phyloP scores from a whole-genome alignment of 176 grass and related monocot genomes.

The Guadua angustifolia region DNA sequence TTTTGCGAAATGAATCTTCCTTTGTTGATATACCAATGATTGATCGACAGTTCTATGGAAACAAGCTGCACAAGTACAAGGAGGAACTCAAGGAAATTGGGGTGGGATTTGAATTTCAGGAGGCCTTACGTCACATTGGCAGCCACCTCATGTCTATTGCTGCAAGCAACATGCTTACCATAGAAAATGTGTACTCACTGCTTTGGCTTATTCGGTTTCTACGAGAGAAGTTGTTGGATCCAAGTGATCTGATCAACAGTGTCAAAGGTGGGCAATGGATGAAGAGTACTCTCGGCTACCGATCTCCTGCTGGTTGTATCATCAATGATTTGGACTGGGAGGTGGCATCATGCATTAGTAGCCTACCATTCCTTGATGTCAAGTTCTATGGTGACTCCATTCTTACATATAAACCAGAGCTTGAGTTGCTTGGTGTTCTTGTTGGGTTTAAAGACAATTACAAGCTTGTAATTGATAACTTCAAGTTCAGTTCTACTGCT shows the following conservation, averaged over 20 bases:
- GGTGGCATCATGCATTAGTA: constrained; percentile 48
- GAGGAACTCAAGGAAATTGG: constrained; percentile 60
- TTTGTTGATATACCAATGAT: constrained; percentile 75
- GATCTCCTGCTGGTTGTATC: constrained; percentile 47
- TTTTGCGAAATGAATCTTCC: constrained; percentile 52
- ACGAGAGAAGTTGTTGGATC: constrained; percentile 42
- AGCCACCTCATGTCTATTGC: constrained; percentile 48
- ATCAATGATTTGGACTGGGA: constrained; percentile 55
- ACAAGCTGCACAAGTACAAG: constrained; percentile 47
- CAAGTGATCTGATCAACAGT: constrained; percentile 47
- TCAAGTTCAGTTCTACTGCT: constrained; percentile 53
- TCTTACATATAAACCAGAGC: constrained; percentile 49
- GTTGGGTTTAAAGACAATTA: constrained; percentile 53
- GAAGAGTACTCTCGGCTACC: constrained; percentile 55
- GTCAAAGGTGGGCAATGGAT: constrained; percentile 57
- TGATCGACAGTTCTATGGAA: constrained; percentile 56
- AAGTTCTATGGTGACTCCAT: constrained; percentile 55
- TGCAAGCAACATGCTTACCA: constrained; percentile 46
- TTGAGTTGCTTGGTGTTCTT: constrained; percentile 68
- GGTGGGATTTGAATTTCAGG: constrained; percentile 59
- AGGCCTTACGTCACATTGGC: constrained; percentile 59
- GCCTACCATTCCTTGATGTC: constrained; percentile 64
- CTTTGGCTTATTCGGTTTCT: constrained; percentile 72
- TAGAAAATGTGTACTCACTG: constrained; percentile 53
- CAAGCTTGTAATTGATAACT: constrained; percentile 54